phyloP scores from a whole-genome alignment of 345 rosid species.

The Crucihimalaya himalaica region DNA sequence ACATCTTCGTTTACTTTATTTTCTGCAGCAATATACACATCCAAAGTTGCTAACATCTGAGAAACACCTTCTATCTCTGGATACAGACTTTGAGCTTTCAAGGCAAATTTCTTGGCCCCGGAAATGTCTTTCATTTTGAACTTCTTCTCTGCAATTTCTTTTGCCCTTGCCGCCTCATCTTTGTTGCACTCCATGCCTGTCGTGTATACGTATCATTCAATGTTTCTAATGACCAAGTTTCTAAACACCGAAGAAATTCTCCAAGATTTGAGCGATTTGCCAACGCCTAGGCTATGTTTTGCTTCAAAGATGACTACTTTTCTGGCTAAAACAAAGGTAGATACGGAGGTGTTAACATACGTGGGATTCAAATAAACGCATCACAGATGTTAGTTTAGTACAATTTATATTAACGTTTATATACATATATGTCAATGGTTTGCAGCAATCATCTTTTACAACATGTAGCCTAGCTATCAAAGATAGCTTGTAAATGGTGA shows the following conservation, averaged over 20 bases:
- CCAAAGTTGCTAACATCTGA: constrained; percentile 58
- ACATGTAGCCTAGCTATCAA: not conserved
- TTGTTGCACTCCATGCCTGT: constrained; percentile 64
- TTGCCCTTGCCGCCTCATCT: constrained; percentile 68
- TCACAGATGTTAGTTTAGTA: not conserved
- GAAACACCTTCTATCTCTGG: constrained; percentile 59
- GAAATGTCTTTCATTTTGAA: constrained; percentile 49
- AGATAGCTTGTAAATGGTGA: not conserved
- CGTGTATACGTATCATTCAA: constrained; percentile 23
- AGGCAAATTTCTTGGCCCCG: constrained; percentile 66
- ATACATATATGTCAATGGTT: not conserved
- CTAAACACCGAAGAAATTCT: not conserved
- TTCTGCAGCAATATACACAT: constrained; percentile 54
- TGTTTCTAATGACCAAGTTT: not conserved
- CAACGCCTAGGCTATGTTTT: not conserved
- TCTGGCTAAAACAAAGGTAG: not conserved
- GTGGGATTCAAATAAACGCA: not conserved
- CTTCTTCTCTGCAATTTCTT: constrained; percentile 69
- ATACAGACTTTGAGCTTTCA: constrained; percentile 69
- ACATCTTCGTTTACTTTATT: constrained; percentile 50
- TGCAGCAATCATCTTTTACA: not conserved
- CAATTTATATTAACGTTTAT: not conserved
- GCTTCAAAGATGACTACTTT: constrained; percentile 13
- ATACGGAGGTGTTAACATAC: not conserved
- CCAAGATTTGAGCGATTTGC: not conserved